phyloP scores from a whole-genome alignment of 164 flowering plant genomes.

The Malania oleifera region DNA sequence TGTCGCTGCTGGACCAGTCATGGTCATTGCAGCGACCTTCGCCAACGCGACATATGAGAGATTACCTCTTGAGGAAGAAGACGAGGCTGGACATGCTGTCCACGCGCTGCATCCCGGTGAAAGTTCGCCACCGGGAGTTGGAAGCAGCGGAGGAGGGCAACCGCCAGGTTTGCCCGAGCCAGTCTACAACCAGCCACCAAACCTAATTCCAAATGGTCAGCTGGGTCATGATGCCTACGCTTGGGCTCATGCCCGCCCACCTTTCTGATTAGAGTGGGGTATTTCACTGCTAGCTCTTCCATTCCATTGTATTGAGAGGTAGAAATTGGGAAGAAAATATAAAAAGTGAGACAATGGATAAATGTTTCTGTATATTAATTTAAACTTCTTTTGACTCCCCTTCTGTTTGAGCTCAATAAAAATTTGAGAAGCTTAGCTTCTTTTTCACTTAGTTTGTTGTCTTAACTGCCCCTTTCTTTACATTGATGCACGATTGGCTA shows the following conservation, averaged over 20 bases:
- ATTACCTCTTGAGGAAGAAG: slow-evolving; percentile 59
- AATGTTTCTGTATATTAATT: slow-evolving; percentile 15
- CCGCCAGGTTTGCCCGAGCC: slow-evolving; percentile 26
- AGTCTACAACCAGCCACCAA: slow-evolving; percentile 29
- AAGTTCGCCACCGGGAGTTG: slow-evolving; percentile 20
- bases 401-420: slow-evolving; percentile 22
- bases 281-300: too few species aligned
- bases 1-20: slow-evolving; percentile 68
- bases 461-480: background rate
- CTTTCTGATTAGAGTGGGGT: slow-evolving; percentile 13
- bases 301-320: background rate
- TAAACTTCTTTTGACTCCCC: slow-evolving; percentile 1
- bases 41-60: slow-evolving; percentile 68
- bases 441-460: background rate
- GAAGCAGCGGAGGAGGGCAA: slow-evolving; percentile 18
- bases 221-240: slow-evolving; percentile 35
- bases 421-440: slow-evolving; percentile 1
- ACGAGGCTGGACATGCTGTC: slow-evolving; percentile 24
- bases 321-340: background rate
- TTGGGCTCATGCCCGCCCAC: slow-evolving; percentile 37
- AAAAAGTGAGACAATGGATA: background rate
- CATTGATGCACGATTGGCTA: background rate
- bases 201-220: slow-evolving; percentile 32
- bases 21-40: slow-evolving; percentile 75
- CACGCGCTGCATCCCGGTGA: slow-evolving; percentile 9